Percentiles rank a stretch among this genome's conserved stretches.
phyloP scores from a whole-genome alignment of 2,329 filamentous ascomycete genomes.

The Paracorniculantispora psalliotae region DNA sequence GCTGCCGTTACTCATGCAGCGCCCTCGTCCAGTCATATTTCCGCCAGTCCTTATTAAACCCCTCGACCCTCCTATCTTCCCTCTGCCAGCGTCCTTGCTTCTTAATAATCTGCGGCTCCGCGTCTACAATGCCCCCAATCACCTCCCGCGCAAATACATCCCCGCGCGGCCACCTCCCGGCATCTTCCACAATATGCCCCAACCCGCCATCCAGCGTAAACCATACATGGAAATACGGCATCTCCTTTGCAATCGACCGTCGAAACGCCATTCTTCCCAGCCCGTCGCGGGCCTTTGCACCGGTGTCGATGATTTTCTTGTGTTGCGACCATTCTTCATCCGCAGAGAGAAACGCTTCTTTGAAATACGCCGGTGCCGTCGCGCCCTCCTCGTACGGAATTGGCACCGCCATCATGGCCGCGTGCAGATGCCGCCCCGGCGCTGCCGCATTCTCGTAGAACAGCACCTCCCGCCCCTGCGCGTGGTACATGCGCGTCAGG shows the following conservation, averaged over 20 bases:
- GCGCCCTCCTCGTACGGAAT: slow-evolving; percentile 89
- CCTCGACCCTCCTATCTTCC: slow-evolving; percentile 64
- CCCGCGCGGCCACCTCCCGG: slow-evolving; percentile 77
- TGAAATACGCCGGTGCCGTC: slow-evolving; percentile 90
- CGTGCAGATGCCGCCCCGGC: slow-evolving; percentile 74
- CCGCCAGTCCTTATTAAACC: slow-evolving; percentile 78
- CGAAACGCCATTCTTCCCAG: slow-evolving; percentile 75
- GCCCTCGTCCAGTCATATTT: slow-evolving; percentile 84
- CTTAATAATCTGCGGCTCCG: slow-evolving; percentile 77
- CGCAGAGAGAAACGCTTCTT: slow-evolving; percentile 80
- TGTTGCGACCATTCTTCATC: slow-evolving; percentile 97
- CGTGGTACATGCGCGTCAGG: slow-evolving; percentile 88
- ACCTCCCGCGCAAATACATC: slow-evolving; percentile 92
- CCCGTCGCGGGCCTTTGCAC: slow-evolving; percentile 55
- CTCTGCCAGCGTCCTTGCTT: slow-evolving; percentile 81
- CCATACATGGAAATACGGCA: slow-evolving; percentile 98
- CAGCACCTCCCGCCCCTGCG: slow-evolving; percentile 83
- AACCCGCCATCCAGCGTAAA: slow-evolving; percentile 88
- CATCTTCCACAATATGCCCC: slow-evolving; percentile 87
- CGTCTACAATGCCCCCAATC: slow-evolving; percentile 85
- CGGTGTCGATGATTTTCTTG: slow-evolving; percentile 88
- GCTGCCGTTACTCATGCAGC: slow-evolving; percentile 45
- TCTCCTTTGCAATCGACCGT: slow-evolving; percentile 79
- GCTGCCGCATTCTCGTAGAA: slow-evolving; percentile 97
- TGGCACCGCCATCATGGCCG: slow-evolving; percentile 78